Conservation (phyloP, 306 rosid species). For the Fragaria nilgerrensis region DNA sequence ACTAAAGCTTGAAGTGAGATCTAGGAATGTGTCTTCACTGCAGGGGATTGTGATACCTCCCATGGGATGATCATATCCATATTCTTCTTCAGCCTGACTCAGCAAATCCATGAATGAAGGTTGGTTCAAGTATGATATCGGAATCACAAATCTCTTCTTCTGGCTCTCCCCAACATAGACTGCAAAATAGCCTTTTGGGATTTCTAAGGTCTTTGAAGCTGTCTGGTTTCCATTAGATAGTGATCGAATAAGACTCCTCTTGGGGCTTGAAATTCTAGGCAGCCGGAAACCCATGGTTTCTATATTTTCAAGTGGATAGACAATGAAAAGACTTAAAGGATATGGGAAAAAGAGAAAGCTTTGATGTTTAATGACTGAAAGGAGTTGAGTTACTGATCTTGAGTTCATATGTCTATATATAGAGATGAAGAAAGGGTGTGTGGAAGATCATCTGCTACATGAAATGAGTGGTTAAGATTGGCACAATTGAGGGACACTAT, state of each 20-base stretch:
- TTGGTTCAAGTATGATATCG: not conserved
- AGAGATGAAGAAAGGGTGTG: not conserved
- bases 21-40: conserved; percentile 2
- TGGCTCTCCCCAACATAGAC: not conserved
- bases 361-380: not conserved
- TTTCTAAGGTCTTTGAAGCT: not conserved
- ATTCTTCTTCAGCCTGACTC: not conserved
- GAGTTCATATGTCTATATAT: not conserved
- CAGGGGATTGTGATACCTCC: not conserved
- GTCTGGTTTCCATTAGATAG: not conserved
- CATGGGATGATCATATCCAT: not conserved
- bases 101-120: not conserved
- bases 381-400: not conserved
- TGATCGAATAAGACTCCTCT: not conserved
- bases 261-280: not conserved
- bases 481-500: not conserved
- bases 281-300: conserved; percentile 1
- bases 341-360: not conserved
- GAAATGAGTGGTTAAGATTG: not conserved
- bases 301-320: not conserved
- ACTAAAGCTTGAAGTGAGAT: not conserved
- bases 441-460: not conserved
- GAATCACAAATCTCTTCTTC: not conserved
- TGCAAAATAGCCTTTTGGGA: not conserved
- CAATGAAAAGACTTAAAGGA: not conserved